These are phyloP conservation scores for Hawksworthiomyces lignivorus DNA, from an alignment of 2,329 filamentous ascomycete species.

Conservation along the genomic window DNA sequence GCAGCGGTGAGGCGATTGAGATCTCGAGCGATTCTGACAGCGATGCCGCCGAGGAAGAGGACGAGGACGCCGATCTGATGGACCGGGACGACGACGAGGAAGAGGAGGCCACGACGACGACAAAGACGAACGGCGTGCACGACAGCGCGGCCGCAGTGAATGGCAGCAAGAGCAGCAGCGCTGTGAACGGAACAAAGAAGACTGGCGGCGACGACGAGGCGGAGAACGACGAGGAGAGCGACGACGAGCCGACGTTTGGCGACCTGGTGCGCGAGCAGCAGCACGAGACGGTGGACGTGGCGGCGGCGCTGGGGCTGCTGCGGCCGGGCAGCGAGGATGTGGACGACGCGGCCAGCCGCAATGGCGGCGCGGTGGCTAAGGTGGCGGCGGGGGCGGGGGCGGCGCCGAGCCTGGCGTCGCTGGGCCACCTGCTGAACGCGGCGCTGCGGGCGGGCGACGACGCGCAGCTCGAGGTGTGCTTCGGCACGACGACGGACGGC, in stretches of 20 bases:
- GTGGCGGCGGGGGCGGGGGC: background rate
- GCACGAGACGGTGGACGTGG: slow-evolving; percentile 68
- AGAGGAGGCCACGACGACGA: background rate
- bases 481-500: slow-evolving; percentile 69
- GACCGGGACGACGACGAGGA: background rate
- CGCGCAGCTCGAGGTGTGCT: slow-evolving; percentile 83
- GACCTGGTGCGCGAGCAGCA: slow-evolving; percentile 62
- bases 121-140: too few relatives aligned
- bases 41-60: background rate
- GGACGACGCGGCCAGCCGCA: background rate
- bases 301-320: slow-evolving; percentile 43
- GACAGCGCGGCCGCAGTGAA: too few relatives aligned
- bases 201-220: background rate
- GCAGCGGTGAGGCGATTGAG: slow-evolving; percentile 38
- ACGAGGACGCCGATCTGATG: background rate
- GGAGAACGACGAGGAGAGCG: slow-evolving; percentile 23
- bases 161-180: too few relatives aligned
- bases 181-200: too few relatives aligned
- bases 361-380: background rate
- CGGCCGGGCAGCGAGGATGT: slow-evolving; percentile 12
- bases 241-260: slow-evolving; percentile 58
- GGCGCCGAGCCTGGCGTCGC: slow-evolving; percentile 38
- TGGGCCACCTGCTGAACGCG: slow-evolving; percentile 88
- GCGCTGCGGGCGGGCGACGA: slow-evolving; percentile 87
- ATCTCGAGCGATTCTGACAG: slow-evolving; percentile 47